phyloP scores from a whole-genome alignment of 306 rosid species.

The Cicer bijugum region DNA sequence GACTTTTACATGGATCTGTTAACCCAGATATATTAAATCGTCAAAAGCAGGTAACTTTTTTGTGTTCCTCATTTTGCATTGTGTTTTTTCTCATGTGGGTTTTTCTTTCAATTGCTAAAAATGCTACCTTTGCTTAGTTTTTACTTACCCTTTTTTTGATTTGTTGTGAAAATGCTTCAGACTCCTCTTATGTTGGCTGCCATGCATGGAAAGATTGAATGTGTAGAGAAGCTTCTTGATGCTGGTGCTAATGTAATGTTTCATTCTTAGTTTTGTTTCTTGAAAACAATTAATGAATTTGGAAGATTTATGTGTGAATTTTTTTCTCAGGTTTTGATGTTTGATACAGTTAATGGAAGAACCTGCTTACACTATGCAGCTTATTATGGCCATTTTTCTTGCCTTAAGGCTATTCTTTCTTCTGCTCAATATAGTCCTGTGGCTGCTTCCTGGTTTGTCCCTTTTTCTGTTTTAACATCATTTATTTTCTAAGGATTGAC shows the following conservation, averaged over 20 bases:
- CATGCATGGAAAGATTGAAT: conserved; percentile 81
- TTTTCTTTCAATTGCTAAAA: conserved; percentile 8
- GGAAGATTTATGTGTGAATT: conserved; percentile 25
- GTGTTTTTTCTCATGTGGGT: neutral
- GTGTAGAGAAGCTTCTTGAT: conserved; percentile 75
- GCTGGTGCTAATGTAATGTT: conserved; percentile 79
- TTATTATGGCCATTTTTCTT: conserved; percentile 78
- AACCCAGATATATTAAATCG: conserved; percentile 86
- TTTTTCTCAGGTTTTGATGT: conserved; percentile 76
- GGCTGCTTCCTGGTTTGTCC: conserved; percentile 80
- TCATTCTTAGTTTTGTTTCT: neutral
- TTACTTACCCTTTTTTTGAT: conserved; percentile 3
- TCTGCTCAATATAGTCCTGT: conserved; percentile 80
- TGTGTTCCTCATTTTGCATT: neutral
- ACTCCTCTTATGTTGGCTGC: conserved; percentile 94
- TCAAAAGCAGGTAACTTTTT: conserved; percentile 68
- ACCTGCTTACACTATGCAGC: conserved; percentile 96
- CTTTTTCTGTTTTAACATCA: neutral
- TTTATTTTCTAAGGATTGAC: neutral
- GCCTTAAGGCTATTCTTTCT: conserved; percentile 78
- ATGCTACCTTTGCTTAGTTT: conserved; percentile 8
- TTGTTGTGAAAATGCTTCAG: conserved; percentile 52
- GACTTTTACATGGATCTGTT: conserved; percentile 68
- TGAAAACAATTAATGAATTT: neutral
- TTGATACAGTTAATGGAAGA: conserved; percentile 77